phyloP scores from a whole-genome alignment of 371 early-diverging fungal species.

The Saksenaea oblongispora region DNA sequence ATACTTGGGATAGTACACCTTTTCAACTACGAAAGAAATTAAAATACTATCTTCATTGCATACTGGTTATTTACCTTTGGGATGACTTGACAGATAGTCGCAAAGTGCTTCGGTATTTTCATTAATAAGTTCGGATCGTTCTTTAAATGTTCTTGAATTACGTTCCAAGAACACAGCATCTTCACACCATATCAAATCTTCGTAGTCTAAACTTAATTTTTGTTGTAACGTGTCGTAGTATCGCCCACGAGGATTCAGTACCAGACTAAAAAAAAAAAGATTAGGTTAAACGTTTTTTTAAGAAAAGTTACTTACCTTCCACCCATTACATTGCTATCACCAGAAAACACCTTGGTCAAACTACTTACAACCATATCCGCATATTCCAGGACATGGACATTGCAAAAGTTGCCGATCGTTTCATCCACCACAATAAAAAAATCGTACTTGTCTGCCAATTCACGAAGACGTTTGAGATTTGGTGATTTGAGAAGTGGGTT shows the following conservation, averaged over 20 bases:
- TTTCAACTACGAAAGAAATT: conserved; percentile 51
- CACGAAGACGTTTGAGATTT: conserved; percentile 72
- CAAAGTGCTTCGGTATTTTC: conserved; percentile 78
- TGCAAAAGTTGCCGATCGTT: conserved; percentile 92
- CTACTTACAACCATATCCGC: conserved; percentile 92
- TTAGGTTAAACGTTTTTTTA: not conserved
- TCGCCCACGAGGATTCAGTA: conserved; percentile 76
- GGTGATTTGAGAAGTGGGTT: conserved; percentile 90
- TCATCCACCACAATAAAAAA: conserved; percentile 91
- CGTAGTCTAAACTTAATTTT: conserved; percentile 58
- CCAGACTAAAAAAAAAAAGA: conserved; percentile 53
- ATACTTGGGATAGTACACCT: conserved; percentile 87
- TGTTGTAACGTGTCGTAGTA: conserved; percentile 59
- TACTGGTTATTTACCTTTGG: conserved; percentile 61
- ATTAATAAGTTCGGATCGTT: conserved; percentile 75
- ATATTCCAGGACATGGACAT: conserved; percentile 73
- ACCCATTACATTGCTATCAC: conserved; percentile 97
- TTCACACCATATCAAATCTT: conserved; percentile 88
- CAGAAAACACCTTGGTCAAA: conserved; percentile 92
- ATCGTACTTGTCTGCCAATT: conserved; percentile 73
- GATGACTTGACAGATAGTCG: conserved; percentile 66
- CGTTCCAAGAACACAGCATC: conserved; percentile 94
- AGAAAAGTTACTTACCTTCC: conserved; percentile 64
- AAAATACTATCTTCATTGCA: not conserved
- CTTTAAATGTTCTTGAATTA: conserved; percentile 87